Conservation (phyloP, 345 rosid species). For the Euclidium syriacum region DNA sequence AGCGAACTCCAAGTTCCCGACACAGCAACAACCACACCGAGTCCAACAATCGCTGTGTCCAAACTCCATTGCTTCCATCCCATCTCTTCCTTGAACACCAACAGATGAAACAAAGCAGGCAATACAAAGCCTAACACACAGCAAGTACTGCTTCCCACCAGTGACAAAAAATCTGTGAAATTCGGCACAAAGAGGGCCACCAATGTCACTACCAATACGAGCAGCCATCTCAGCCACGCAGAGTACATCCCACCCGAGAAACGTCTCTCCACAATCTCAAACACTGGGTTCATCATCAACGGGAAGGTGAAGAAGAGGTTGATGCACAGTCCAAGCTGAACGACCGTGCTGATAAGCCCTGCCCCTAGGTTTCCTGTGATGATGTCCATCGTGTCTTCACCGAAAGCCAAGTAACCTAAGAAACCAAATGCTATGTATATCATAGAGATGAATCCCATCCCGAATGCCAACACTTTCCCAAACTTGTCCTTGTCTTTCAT, state of each 20-base stretch:
- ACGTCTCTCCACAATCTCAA: constrained; percentile 78
- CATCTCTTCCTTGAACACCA: constrained; percentile 78
- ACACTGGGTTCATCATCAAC: constrained; percentile 88
- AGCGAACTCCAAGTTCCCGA: constrained; percentile 79
- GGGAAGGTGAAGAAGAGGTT: constrained; percentile 92
- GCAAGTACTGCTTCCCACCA: constrained; percentile 89
- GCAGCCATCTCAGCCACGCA: constrained; percentile 72
- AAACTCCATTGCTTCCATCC: constrained; percentile 51
- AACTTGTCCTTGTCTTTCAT: constrained; percentile 50
- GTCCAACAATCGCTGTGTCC: constrained; percentile 45
- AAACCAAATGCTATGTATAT: constrained; percentile 65
- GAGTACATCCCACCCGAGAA: constrained; percentile 54
- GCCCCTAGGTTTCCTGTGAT: constrained; percentile 70
- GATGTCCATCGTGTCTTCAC: constrained; percentile 59
- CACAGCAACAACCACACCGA: constrained; percentile 55
- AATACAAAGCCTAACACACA: constrained; percentile 72
- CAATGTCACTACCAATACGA: constrained; percentile 57
- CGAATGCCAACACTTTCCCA: constrained; percentile 44
- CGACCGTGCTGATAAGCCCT: constrained; percentile 52
- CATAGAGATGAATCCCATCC: constrained; percentile 52
- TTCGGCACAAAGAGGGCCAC: constrained; percentile 75
- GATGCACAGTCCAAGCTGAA: constrained; percentile 74
- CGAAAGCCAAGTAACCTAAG: constrained; percentile 81
- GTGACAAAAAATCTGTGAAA: constrained; percentile 77
- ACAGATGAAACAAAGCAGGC: constrained; percentile 74